Base-by-base conservation (phyloP, 768 basidiomycete species). In the Amanita rubescens region DNA sequence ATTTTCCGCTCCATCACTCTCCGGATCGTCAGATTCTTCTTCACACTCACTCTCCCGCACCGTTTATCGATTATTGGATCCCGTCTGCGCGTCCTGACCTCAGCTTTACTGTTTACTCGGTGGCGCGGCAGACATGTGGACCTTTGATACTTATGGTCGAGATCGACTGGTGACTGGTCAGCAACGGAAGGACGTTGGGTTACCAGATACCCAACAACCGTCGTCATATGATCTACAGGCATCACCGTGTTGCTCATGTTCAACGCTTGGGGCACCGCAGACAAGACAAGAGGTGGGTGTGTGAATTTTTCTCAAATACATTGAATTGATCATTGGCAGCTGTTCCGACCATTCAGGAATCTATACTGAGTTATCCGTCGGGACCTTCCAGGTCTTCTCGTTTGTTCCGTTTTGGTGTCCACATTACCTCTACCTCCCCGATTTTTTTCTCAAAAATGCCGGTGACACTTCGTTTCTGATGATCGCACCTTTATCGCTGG, bases 201-300 rank as follows among this genome's bases (percentile, higher is more conserved):
- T 1, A 71, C 82, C 15, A 75, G 95, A 20, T 97, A 91, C 69
- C 78, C 85, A 44, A 84, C 81, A 30, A 82, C 84, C 2, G 60
- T 89, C 0, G 71, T 84, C 3, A 77, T 78, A 25, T 96, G 94
- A 87, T 75, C 82, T 2, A 70, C 86, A 2, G 91, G 87, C 3
- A 67, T 90, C n/a, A 78, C 82, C 1, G 72, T 78, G 4, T 58
- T 88, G 14, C 60, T 84, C 0, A 51, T 87, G 19, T 84, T 79
- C 58, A 66, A 74, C 32, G 76, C 75, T 5, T 83, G 79, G 80
- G 65, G 64, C n/a, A 53, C 57, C 38, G 60, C 61, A 30, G 72
- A 74, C 51, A 51, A 57, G 30, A 55, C 46, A 12, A 60, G 57
- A 34, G 62, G 67, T 68, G 46, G 56, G 68, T 64, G 50, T n/a